Conservation (phyloP, 495 filamentous ascomycete species). For the Chaetomium tenue region DNA sequence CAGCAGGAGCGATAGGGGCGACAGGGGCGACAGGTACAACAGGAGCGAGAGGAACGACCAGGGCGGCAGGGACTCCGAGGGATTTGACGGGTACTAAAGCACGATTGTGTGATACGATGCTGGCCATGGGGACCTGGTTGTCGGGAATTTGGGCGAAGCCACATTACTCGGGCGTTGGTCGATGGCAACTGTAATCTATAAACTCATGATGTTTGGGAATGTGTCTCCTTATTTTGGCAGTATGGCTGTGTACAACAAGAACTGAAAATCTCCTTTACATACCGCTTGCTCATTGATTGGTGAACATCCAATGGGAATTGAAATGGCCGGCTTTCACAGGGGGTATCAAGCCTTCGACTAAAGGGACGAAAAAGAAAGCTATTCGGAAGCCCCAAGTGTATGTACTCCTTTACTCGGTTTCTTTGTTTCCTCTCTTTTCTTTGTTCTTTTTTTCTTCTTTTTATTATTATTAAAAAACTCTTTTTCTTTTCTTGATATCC, state of each 20-base stretch:
- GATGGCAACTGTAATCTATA: slow-evolving; percentile 1
- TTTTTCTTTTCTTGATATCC: too few species aligned
- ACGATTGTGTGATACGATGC: not conserved
- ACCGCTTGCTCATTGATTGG: too few species aligned
- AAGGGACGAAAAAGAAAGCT: too few species aligned
- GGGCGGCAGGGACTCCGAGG: not conserved
- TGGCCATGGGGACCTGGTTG: not conserved
- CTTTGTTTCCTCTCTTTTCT: too few species aligned
- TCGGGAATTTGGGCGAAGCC: not conserved
- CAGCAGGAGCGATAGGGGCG: not conserved
- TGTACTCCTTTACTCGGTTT: too few species aligned
- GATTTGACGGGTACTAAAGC: not conserved
- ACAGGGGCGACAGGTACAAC: too few species aligned
- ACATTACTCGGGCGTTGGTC: not conserved
- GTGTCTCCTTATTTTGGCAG: not conserved
- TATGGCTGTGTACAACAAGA: slow-evolving; percentile 8
- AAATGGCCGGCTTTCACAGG: not conserved
- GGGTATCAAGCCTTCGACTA: too few species aligned
- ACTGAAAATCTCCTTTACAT: not conserved
- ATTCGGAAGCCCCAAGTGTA: too few species aligned
- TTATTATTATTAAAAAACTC: too few species aligned
- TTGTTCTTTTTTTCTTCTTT: too few species aligned
- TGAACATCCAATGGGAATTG: too few species aligned
- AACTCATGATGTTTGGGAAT: not conserved
- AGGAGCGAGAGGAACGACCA: too few species aligned